Evolutionary conservation across 208 protist genomes (phyloP).

Genomic region (Leishmania guyanensis): DNA sequence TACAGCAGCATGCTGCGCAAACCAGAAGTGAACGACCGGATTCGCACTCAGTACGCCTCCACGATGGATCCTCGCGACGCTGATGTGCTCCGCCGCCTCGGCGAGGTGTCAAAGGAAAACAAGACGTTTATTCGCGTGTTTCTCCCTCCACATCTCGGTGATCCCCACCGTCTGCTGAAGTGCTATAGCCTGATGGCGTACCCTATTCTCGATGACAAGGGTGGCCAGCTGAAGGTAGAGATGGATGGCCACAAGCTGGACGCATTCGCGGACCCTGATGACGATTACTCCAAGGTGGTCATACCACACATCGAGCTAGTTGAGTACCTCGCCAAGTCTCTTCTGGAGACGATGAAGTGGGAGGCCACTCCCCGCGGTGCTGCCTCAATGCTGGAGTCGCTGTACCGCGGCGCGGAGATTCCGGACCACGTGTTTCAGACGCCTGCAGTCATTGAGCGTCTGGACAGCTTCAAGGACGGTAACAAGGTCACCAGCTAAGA

Average conservation of each 20-base stretch:
- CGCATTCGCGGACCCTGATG: slow-evolving; percentile 88
- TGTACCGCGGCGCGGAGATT: slow-evolving; percentile 89
- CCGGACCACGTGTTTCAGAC: slow-evolving; percentile 92
- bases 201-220: slow-evolving; percentile 91
- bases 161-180: slow-evolving; percentile 89
- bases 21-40: slow-evolving; percentile 84
- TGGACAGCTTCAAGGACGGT: slow-evolving; percentile 75
- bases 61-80: slow-evolving; percentile 87
- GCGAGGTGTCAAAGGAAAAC: slow-evolving; percentile 85
- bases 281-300: slow-evolving; percentile 91
- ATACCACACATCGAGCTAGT: slow-evolving; percentile 89
- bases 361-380: slow-evolving; percentile 86
- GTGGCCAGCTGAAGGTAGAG: slow-evolving; percentile 85
- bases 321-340: slow-evolving; percentile 84
- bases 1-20: slow-evolving; percentile 87
- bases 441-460: slow-evolving; percentile 83
- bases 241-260: slow-evolving; percentile 86
- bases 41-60: slow-evolving; percentile 83
- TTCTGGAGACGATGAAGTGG: slow-evolving; percentile 90
- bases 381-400: slow-evolving; percentile 87
- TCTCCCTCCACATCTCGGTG: slow-evolving; percentile 84
- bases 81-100: slow-evolving; percentile 77
- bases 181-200: slow-evolving; percentile 91
- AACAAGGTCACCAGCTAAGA: slow-evolving; percentile 76
- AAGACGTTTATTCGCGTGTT: slow-evolving; percentile 90